Evolutionary conservation across 371 early-diverging fungal species (phyloP).

Genomic region (Apophysomyces ossiformis): DNA sequence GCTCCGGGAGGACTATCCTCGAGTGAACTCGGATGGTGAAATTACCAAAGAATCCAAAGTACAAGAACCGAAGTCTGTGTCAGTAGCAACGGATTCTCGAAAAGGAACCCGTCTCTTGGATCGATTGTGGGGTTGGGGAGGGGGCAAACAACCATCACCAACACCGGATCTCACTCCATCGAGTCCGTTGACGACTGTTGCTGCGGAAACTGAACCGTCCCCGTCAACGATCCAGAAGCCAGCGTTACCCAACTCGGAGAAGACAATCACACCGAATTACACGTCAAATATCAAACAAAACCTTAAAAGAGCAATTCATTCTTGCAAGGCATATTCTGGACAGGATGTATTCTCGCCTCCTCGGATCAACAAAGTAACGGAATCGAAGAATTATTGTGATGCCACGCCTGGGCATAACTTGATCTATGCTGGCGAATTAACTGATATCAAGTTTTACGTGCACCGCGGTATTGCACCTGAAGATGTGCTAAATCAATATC

Average conservation of each 20-base stretch:
- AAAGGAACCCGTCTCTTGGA: slow-evolving; percentile 29
- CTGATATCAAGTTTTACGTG: slow-evolving; percentile 61
- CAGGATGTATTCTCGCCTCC: slow-evolving; percentile 50
- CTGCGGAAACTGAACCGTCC: slow-evolving; percentile 8
- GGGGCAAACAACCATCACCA: slow-evolving; percentile 13
- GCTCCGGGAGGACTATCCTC: slow-evolving; percentile 66
- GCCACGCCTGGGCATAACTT: slow-evolving; percentile 60
- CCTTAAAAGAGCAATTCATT: slow-evolving; percentile 54
- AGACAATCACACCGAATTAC: slow-evolving; percentile 54
- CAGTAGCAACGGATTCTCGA: not conserved
- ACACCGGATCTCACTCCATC: not conserved
- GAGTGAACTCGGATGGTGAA: slow-evolving; percentile 8
- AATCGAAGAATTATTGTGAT: slow-evolving; percentile 59
- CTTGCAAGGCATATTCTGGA: slow-evolving; percentile 59
- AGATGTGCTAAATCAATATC: slow-evolving; percentile 46
- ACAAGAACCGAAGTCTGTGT: not conserved
- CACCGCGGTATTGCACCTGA: slow-evolving; percentile 51
- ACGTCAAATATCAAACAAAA: slow-evolving; percentile 54
- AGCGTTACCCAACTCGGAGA: slow-evolving; percentile 41
- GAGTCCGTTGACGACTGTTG: slow-evolving; percentile 12
- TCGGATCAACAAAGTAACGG: slow-evolving; percentile 44
- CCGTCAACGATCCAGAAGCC: slow-evolving; percentile 22
- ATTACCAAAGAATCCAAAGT: not conserved
- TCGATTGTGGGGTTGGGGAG: slow-evolving; percentile 37
- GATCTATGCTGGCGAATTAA: slow-evolving; percentile 50